Percentiles rank a stretch among this genome's conserved stretches.
Evolutionary conservation across 2,329 filamentous ascomycete genomes (phyloP).

Genomic region (Stagonosporopsis cucurbitacearum): DNA sequence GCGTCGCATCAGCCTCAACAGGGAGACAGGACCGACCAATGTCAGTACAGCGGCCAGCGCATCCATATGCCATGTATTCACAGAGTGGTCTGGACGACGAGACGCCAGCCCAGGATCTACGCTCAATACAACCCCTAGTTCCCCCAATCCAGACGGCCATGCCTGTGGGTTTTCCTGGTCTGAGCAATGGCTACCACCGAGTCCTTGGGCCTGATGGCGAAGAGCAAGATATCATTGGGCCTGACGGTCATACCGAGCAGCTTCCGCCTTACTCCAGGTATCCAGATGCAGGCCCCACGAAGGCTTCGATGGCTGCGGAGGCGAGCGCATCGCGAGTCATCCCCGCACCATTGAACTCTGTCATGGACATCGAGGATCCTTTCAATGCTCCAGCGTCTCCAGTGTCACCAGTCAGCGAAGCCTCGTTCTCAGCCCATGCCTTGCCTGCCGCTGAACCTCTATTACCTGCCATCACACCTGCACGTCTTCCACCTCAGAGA

Average conservation of each 20-base stretch:
- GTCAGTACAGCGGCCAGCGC: conserved; percentile 71
- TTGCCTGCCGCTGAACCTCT: conserved; percentile 31
- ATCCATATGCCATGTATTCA: conserved; percentile 86
- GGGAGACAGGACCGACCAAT: conserved; percentile 65
- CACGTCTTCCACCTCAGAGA: conserved; percentile 38
- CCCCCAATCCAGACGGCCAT: conserved; percentile 55
- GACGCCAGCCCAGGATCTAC: conserved; percentile 27
- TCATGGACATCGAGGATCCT: conserved; percentile 33
- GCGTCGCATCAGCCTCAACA: conserved; percentile 75
- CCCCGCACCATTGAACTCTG: conserved; percentile 24
- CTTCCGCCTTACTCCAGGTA: conserved; percentile 91
- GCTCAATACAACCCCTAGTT: conserved; percentile 39
- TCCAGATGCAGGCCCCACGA: conserved; percentile 73
- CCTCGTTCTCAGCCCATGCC: conserved; percentile 28
- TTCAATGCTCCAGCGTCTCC: conserved; percentile 32
- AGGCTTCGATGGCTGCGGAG: conserved; percentile 56
- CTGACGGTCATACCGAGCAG: conserved; percentile 87
- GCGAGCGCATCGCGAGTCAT: conserved; percentile 42
- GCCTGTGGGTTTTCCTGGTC: conserved; percentile 76
- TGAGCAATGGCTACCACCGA: conserved; percentile 71
- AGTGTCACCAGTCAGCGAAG: conserved; percentile 27
- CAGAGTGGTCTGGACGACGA: conserved; percentile 71
- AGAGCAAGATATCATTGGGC: conserved; percentile 86
- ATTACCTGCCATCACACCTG: conserved; percentile 34
- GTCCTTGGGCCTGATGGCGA: conserved; percentile 81